phyloP scores from a whole-genome alignment of 331 rosid genomes.

The Malus hybrid region DNA sequence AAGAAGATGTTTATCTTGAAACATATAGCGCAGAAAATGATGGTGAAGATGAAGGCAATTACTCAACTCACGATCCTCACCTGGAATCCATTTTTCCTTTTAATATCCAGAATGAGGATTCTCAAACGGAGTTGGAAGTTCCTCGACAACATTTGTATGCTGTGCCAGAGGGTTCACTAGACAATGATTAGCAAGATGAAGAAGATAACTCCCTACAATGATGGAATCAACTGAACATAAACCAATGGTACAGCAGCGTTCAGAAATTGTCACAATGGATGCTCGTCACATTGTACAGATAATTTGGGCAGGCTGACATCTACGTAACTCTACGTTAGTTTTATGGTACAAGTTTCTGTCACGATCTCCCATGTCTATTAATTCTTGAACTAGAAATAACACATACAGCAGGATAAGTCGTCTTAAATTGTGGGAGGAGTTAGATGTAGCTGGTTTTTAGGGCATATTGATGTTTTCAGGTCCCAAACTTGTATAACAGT shows the following conservation, averaged over 20 bases:
- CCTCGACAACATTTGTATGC: not conserved
- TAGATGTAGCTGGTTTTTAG: not conserved
- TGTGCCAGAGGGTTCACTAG: not conserved
- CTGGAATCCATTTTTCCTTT: conserved; percentile 22
- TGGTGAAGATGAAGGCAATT: conserved; percentile 26
- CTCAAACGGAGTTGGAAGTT: conserved; percentile 16
- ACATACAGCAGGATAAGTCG: not conserved
- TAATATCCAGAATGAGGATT: conserved; percentile 21
- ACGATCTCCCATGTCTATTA: not conserved
- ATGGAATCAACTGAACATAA: conserved; percentile 6
- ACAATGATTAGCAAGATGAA: conserved; percentile 8
- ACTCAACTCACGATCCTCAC: conserved; percentile 15
- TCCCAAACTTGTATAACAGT: not conserved
- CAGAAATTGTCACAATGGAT: not conserved
- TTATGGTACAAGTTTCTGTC: not conserved
- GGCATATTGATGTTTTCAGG: not conserved
- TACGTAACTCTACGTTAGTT: not conserved
- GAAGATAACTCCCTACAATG: conserved; percentile 18
- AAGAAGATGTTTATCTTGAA: conserved; percentile 47
- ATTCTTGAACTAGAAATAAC: not conserved
- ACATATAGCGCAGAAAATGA: conserved; percentile 25
- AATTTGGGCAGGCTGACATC: not conserved
- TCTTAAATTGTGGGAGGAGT: not conserved
- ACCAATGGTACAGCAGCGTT: not conserved
- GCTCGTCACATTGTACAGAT: not conserved